Evolutionary conservation across 805 yeast genomes (phyloP), one percentile per base, ranked within the genome.

Genomic region (Myxozyma sirexii): DNA sequence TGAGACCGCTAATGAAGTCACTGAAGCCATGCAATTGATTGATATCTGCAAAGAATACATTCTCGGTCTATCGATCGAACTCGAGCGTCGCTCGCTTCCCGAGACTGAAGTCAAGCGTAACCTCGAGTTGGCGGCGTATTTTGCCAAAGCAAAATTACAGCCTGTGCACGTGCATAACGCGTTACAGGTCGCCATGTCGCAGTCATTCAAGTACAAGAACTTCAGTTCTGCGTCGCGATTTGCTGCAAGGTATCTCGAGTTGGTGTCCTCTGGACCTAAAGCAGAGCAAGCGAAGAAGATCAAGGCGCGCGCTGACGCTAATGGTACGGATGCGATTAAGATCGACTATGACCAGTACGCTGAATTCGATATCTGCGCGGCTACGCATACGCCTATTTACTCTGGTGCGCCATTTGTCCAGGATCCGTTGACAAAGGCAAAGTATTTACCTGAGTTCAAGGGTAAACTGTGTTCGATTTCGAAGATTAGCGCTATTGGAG

Each of bases 91-190:
- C 76, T 72, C 87, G 10, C 76, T 96, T 59, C 89, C 87, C 33
- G 79, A 85, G 10, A 62, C 68, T 12, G 67, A 60, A n/a, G 79
- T 87, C 56, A 87, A 90, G 74, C 87, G 98, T 64, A 92, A 90
- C 74, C 80, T 94, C 71, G 98, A 94, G 75, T 79, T 94, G 67
- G 98, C 99, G 4, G 96, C 98, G 0, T 93, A 93, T 76, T 96
- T 94, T 79, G 90, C 99, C 13, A 85, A 83, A 71, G 86, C 92
- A 27, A 83, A 87, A 65, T 81, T 94, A 68, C 90, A 87, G 65
- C 85, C 88, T 37, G 86, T 87, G 6, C 99, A 94, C 75, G 83
- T 87, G 60, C 83, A 87, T 55, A 87, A 90, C 70, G 97, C 98
- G 12, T 80, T 91, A 69, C 96, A 90, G 73, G 97, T 91, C 57